Conservation (phyloP, 2,329 filamentous ascomycete genomes). For the Exophiala xenobiotica region DNA sequence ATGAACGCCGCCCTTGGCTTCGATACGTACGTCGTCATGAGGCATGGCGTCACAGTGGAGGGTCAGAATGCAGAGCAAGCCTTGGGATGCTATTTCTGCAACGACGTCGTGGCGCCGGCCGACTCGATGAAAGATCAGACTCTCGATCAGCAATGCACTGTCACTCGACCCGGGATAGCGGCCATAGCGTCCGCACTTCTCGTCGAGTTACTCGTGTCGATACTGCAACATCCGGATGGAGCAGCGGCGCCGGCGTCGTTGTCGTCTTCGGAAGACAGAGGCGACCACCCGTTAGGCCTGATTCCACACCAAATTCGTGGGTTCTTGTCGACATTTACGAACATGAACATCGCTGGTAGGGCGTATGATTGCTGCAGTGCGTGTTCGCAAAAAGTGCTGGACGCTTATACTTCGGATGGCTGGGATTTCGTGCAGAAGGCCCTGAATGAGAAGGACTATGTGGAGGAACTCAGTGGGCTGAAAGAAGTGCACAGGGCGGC, state of each 20-base stretch:
- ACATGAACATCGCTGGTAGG: constrained; percentile 55
- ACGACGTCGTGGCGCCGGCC: constrained; percentile 90
- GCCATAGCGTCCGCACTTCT: constrained; percentile 87
- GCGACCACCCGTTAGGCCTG: constrained; percentile 49
- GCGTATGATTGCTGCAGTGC: constrained; percentile 64
- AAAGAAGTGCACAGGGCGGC: constrained; percentile 53
- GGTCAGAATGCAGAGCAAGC: constrained; percentile 43
- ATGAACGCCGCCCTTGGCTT: constrained; percentile 96
- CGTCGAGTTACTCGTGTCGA: constrained; percentile 82
- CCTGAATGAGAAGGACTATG: constrained; percentile 60
- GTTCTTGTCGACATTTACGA: constrained; percentile 61
- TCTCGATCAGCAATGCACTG: constrained; percentile 95
- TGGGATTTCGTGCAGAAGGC: constrained; percentile 63
- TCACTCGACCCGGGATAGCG: constrained; percentile 88
- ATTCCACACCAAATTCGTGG: constrained; percentile 65
- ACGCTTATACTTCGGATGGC: constrained; percentile 53
- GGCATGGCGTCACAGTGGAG: constrained; percentile 71
- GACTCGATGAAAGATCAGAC: constrained; percentile 93
- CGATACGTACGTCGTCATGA: constrained; percentile 96
- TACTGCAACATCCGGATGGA: constrained; percentile 76
- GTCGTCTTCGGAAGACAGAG: constrained; percentile 35
- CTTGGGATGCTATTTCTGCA: constrained; percentile 96
- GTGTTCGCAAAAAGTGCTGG: constrained; percentile 57
- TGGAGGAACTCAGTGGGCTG: constrained; percentile 62
- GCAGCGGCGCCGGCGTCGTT: constrained; percentile 40